Evolutionary conservation across 345 rosid species (phyloP), one percentile per base, ranked within the genome.

Genomic region (Tarenaya hassleriana): DNA sequence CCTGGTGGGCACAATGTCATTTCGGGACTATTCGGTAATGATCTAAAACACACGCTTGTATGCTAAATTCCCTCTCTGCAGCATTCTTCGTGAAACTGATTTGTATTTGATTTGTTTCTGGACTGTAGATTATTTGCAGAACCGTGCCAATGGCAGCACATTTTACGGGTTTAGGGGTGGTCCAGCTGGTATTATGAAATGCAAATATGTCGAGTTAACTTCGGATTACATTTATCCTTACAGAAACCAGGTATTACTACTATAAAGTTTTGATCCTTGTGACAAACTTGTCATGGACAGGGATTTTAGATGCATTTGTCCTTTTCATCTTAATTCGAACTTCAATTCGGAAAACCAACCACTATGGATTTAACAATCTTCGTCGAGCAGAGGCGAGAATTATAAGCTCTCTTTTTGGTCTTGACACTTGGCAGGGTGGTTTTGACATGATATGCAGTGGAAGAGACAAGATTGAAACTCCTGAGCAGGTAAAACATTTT

Each of bases 1-100:
- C 99, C 97, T 7, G 99, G 99, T 43, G 99, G 99, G 8, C 97
- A 88, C 79, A 94, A 94, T 75, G 99, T 94, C 37, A 88, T 94
- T 13, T 84, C 77, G 37, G 97, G 97, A 54, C 61, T 94, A 45
- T 94, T 69, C 33, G 99, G 99, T 94, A 60, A 72, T 84, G 15
- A 40, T 56, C 55, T 62, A 0, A 19, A 20, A 10, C 19, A 6
- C 7, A 1, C 33, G 3, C 31, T 14, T 7, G 7, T 1, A 14
- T 13, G 40, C 16, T 0, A 8, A 7, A 34, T 27, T 35, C 58
- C 7, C 0, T 42, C 44, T 24, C 10, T 10, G 7, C 42, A 0
- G 38, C 16, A 16, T 50, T 5, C 0, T 52, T 29, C 9, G 4
- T 57, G 41, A 7, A 29, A 29, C 13, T 44, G 21, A 11, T 57